Base-by-base conservation (phyloP, 805 yeast species). In the Zygoascus ofunaensis region DNA sequence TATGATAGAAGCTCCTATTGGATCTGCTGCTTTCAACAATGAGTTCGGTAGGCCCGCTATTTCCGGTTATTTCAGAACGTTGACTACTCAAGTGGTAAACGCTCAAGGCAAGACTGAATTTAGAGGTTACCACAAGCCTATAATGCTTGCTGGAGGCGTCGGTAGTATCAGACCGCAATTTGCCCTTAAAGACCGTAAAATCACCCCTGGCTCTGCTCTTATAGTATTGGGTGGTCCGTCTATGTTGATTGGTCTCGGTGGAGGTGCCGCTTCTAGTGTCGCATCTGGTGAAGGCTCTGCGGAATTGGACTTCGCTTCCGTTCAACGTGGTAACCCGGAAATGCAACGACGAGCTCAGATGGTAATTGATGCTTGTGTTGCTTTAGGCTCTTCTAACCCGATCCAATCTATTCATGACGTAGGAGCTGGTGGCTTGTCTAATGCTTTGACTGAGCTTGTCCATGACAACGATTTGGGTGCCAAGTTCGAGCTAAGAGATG, bases 271-370 rank as follows among this genome's bases (percentile, higher is more conserved):
- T 4, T 92, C 98, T 2, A 85, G 95, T 12, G 79, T 89, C 41
- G 79, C 95, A n/a, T 84, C 95, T 20, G 96, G 97, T 56, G 96
- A 86, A 63, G 96, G 92, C 42, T 84, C 95, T 34, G 97, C 94
- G 24, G 95, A 82, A 53, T 76, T 92, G 58, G 99, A 92, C 72
- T 92, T 87, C 68, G 98, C 98, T 10, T 89, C 97, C 17, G 99
- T 92, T 34, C 99, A 92, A 71, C 82, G 99, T 72, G 98, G 97
- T 46, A 92, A 92, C 68, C 97, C 99, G 17, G 99, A 92, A 69
- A 89, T 92, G 83, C 96, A 92, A 70, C 85, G 98, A 69, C 82
- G 99, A 63, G 96, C 97, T 24, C 99, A 92, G 67, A 92, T 87
- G 73, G 99, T 92, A 37, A 90, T 92, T 52, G 95, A 90, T 63